Evolutionary conservation across 345 rosid genomes (phyloP), one percentile per base, ranked within the genome.

Genomic region (Zanthoxylum bungeanum): DNA sequence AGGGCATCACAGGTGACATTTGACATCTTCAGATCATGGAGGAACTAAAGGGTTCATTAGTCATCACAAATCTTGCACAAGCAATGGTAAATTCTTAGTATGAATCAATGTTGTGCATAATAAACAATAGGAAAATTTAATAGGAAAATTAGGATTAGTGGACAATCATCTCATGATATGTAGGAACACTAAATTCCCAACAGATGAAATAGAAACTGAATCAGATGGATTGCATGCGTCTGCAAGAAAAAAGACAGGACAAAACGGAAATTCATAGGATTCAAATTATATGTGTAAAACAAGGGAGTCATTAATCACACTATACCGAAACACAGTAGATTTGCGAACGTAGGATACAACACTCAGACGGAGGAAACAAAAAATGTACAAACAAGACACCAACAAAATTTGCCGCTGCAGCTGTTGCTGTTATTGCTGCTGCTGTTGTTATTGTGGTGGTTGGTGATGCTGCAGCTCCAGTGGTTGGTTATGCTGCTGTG

Each of bases 341-440:
- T 42, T 28, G 61, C 24, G 24, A 16, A 60, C 27, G 52, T 10
- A 24, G 55, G 17, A n/a, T 55, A 69, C 28, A 34, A 61, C 60
- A 40, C 31, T 30, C n/a, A 34, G 9, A 11, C 17, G 9, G 1
- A 1, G 30, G 36, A 30, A 59, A 36, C 53, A 58, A n/a, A 47
- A 51, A 51, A 65, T 28, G 57, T 56, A 71, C 69, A 78, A 72
- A 64, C 53, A 25, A 75, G 64, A 60, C 51, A 31, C 57, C 67
- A 60, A 19, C 8, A 42, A 50, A 66, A 46, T 44, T 62, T 49
- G 30, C 30, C 3, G 31, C 33, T 31, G 57, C 58, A 16, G 60
- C 21, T 59, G 67, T 21, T 24, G 62, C 49, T 49, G 59, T 42
- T 61, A 60, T 33, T 62, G 55, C 10, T 66, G 75, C 37, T 59